Evolutionary conservation across 2,329 filamentous ascomycete species (phyloP), one percentile per base, ranked within the genome.

Genomic region (Cytospora chrysosperma): DNA sequence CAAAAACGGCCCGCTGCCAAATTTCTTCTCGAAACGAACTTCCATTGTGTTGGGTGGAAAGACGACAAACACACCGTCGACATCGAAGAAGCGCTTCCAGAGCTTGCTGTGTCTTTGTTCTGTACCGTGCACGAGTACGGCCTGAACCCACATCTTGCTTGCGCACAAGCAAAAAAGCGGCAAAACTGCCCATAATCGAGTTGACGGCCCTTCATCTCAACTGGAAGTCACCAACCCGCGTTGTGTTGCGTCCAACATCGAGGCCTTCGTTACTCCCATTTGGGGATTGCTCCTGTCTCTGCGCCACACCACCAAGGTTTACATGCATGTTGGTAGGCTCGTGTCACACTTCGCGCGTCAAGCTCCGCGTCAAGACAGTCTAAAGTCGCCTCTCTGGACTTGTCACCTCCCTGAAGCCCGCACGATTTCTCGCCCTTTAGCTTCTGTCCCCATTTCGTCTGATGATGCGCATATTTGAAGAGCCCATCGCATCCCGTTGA

Each of bases 381-480:
- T 13, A 34, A 34, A 13, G 32, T 34, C 8, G 19, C 8, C 32
- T 34, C 51, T n/a, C 27, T 32, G 15, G 24, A 28, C 24, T 47
- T 32, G 32, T 34, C 32, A 34, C 49, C 28, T n/a, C 30, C 61
- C 51, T 28, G 17, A 51, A 17, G 17, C 55, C n/a, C 47, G 49
- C 34, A 56, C 26, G 24, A 28, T 49, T 43, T 57, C n/a, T 56
- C 26, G 58, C 37, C 12, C 37, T 47, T 60, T 37, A n/a, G n/a
- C 19, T 50, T 56, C 19, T 47, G 10, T 37, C 32, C 21, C n/a
- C 15, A 19, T 55, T 15, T 50, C 32, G 56, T 50, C 43, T 28
- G 62, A 64, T 52, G 52, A 65, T 65, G 64, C 57, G 47, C 28
- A 28, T 63, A 26, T 32, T 56, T 32, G 59, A 53, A 47, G 24